These are phyloP conservation scores for Alternaria brassicae DNA, from an alignment of 2,329 filamentous ascomycete genomes.

Conservation along the genomic window DNA sequence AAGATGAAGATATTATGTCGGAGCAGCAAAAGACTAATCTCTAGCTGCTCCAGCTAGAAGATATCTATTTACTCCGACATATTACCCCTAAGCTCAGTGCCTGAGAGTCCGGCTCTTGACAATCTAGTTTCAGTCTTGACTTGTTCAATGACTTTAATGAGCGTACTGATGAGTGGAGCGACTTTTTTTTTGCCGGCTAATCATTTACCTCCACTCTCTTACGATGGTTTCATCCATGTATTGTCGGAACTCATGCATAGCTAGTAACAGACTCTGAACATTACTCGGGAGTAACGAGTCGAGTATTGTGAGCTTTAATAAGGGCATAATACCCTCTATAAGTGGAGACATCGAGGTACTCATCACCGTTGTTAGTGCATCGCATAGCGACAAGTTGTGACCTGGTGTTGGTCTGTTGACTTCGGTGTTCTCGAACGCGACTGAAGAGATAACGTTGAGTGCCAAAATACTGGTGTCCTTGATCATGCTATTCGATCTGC, in stretches of 20 bases:
- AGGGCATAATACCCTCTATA: slow-evolving; percentile 17
- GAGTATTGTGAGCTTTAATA: slow-evolving; percentile 9
- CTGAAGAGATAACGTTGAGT: slow-evolving; percentile 49
- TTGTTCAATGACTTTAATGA: slow-evolving; percentile 32
- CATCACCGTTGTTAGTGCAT: slow-evolving; percentile 37
- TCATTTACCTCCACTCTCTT: neutral
- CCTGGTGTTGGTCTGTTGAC: slow-evolving; percentile 22
- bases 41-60: no score
- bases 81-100: slow-evolving; percentile 41
- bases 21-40: no score
- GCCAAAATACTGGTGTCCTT: slow-evolving; percentile 48
- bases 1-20: slow-evolving; percentile 44
- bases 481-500: slow-evolving; percentile 27
- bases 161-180: slow-evolving; percentile 35
- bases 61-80: no score
- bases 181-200: slow-evolving; percentile 15
- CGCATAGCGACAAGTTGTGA: slow-evolving; percentile 23
- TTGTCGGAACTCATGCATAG: slow-evolving; percentile 24
- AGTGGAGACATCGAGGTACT: slow-evolving; percentile 33
- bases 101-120: slow-evolving; percentile 14
- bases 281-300: slow-evolving; percentile 26
- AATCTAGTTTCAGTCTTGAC: neutral
- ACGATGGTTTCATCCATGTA: slow-evolving; percentile 25
- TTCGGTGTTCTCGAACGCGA: slow-evolving; percentile 44
- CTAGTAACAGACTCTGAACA: slow-evolving; percentile 24